Conservation (phyloP, 352 stramenopile species). For the Phytophthora hibernalis region DNA sequence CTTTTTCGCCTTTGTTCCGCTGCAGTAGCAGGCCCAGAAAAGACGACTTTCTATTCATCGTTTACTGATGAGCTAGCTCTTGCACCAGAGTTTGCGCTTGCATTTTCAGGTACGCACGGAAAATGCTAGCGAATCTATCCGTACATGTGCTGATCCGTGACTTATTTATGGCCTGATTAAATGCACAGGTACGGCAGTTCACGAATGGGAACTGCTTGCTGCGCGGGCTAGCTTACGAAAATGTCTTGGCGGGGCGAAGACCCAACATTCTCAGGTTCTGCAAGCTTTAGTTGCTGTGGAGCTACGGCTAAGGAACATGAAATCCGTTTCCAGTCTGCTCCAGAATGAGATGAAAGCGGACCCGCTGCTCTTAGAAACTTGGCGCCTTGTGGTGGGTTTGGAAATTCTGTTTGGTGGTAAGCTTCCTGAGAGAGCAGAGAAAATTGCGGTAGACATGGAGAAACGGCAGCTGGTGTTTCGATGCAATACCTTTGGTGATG, state of each 20-base stretch:
- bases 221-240: constrained; percentile 45
- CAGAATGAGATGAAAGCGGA: constrained; percentile 41
- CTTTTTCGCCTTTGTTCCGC: constrained; percentile 50
- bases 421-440: constrained; percentile 23
- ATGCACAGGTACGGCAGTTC: constrained; percentile 40
- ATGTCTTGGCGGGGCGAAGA: constrained; percentile 41
- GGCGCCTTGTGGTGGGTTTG: constrained; percentile 55
- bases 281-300: constrained; percentile 52
- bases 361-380: constrained; percentile 50
- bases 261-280: constrained; percentile 39
- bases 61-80: constrained; percentile 41
- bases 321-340: constrained; percentile 45
- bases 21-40: constrained; percentile 37
- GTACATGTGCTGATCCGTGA: not conserved
- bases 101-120: constrained; percentile 48
- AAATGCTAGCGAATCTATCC: too few relatives aligned
- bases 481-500: constrained; percentile 44
- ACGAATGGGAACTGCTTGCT: constrained; percentile 60
- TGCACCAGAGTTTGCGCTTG: constrained; percentile 50
- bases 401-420: constrained; percentile 68
- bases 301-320: constrained; percentile 49
- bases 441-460: constrained; percentile 40
- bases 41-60: constrained; percentile 42
- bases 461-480: constrained; percentile 45
- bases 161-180: constrained; percentile 1